phyloP scores from a whole-genome alignment of 257 asterid species.

The Primulina tabacum region DNA sequence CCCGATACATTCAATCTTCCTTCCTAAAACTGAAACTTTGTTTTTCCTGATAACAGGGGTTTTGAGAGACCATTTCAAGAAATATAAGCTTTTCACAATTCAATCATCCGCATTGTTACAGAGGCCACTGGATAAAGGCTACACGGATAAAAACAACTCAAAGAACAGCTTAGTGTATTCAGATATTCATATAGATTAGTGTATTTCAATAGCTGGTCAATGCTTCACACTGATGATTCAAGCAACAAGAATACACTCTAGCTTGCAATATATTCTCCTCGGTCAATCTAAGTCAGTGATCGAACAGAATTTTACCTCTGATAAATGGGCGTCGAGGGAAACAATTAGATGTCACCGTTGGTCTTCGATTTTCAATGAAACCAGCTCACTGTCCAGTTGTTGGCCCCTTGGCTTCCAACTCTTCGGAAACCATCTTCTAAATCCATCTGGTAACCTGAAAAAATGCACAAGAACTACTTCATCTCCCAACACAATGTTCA shows the following conservation, averaged over 20 bases:
- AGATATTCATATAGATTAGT: conserved; percentile 2
- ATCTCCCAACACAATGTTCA: conserved; percentile 2
- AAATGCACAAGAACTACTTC: conserved; percentile 1
- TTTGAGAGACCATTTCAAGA: conserved; percentile 12
- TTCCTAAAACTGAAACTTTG: neutral
- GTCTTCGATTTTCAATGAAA: conserved; percentile 49
- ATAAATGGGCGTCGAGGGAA: conserved; percentile 21
- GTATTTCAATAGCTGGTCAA: conserved; percentile 4
- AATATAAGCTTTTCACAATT: neutral
- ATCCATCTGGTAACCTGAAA: conserved; percentile 82
- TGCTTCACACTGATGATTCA: neutral
- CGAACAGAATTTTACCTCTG: conserved; percentile 18
- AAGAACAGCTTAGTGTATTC: conserved; percentile 9
- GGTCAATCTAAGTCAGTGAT: neutral
- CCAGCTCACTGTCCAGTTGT: conserved; percentile 78
- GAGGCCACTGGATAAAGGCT: conserved; percentile 1
- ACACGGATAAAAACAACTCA: conserved; percentile 2
- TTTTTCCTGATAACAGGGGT: too few species aligned
- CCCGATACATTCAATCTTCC: neutral
- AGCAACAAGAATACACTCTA: conserved; percentile 16
- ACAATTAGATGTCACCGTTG: conserved; percentile 32
- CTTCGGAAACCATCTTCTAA: conserved; percentile 75
- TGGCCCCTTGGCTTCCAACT: conserved; percentile 64
- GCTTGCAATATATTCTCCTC: conserved; percentile 20
- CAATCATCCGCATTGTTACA: conserved; percentile 18